phyloP scores from a whole-genome alignment of 2,329 filamentous ascomycete species.

The Xylariales sp. region DNA sequence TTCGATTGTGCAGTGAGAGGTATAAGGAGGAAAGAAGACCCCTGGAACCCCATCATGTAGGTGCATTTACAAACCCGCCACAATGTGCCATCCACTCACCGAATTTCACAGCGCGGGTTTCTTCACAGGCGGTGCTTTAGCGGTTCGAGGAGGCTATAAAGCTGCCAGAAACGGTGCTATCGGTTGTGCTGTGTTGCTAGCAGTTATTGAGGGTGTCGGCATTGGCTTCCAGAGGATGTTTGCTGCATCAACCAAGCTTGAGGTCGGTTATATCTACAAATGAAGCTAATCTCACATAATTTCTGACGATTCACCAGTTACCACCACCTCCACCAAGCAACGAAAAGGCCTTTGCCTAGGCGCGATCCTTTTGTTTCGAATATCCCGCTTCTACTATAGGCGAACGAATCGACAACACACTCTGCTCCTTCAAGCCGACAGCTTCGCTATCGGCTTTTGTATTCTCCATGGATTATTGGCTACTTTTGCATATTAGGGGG shows the following conservation, averaged over 20 bases:
- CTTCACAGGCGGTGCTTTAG: conserved; percentile 92
- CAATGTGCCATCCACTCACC: neutral
- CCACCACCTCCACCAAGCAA: conserved; percentile 50
- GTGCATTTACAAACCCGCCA: neutral
- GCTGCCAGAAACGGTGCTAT: conserved; percentile 96
- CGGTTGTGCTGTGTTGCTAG: conserved; percentile 91
- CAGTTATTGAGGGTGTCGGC: conserved; percentile 96
- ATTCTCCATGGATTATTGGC: conserved; percentile 43
- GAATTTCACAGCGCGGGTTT: conserved; percentile 76
- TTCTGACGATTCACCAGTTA: conserved; percentile 42
- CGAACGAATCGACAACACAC: conserved; percentile 40
- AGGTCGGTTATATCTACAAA: conserved; percentile 61
- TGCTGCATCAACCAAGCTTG: conserved; percentile 86
- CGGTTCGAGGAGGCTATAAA: conserved; percentile 90
- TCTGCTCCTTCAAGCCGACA: conserved; percentile 45
- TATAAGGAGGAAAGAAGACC: conserved; percentile 94
- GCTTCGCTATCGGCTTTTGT: conserved; percentile 42
- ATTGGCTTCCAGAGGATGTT: conserved; percentile 97
- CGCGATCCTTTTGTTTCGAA: conserved; percentile 29
- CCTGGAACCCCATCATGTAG: conserved; percentile 89
- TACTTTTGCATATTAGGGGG: conserved; percentile 43
- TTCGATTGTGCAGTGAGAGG: conserved; percentile 98
- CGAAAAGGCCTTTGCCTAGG: conserved; percentile 51
- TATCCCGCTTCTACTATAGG: conserved; percentile 26
- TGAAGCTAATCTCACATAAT: neutral